Conservation (phyloP, 495 filamentous ascomycete species). For the Aspergillus leporis region DNA sequence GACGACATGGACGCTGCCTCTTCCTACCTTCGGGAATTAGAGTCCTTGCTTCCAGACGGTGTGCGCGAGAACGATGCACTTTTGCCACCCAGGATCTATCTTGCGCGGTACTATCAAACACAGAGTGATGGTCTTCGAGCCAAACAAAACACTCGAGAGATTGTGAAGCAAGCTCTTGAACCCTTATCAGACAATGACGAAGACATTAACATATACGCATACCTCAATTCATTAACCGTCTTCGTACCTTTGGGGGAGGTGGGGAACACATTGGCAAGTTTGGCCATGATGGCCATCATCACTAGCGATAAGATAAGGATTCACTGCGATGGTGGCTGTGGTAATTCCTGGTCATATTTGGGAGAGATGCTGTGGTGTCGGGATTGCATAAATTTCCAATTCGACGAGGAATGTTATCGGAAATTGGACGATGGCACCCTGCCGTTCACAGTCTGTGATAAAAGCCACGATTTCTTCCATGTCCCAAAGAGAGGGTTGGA, state of each 20-base stretch:
- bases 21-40: background rate
- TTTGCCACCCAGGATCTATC: slow-evolving; percentile 2
- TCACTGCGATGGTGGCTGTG: slow-evolving; percentile 9
- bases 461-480: slow-evolving; percentile 6
- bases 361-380: slow-evolving; percentile 6
- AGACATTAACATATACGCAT: background rate
- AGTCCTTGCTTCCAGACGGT: slow-evolving; percentile 1
- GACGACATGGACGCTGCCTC: background rate
- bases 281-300: slow-evolving; percentile 1
- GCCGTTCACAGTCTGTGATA: slow-evolving; percentile 6
- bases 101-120: slow-evolving; percentile 7
- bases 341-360: slow-evolving; percentile 3
- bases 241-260: slow-evolving; percentile 5
- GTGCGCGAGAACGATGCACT: slow-evolving; percentile 1
- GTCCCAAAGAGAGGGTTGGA: background rate
- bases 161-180: slow-evolving; percentile 4
- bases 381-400: slow-evolving; percentile 1
- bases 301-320: background rate
- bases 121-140: slow-evolving; percentile 4
- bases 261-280: slow-evolving; percentile 1
- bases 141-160: background rate
- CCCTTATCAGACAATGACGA: background rate
- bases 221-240: background rate
- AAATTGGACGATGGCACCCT: slow-evolving; percentile 4
- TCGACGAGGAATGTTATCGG: slow-evolving; percentile 5